These are phyloP conservation scores for Apophysomyces ossiformis DNA, from an alignment of 371 early-diverging fungal genomes.

Conservation along the genomic window DNA sequence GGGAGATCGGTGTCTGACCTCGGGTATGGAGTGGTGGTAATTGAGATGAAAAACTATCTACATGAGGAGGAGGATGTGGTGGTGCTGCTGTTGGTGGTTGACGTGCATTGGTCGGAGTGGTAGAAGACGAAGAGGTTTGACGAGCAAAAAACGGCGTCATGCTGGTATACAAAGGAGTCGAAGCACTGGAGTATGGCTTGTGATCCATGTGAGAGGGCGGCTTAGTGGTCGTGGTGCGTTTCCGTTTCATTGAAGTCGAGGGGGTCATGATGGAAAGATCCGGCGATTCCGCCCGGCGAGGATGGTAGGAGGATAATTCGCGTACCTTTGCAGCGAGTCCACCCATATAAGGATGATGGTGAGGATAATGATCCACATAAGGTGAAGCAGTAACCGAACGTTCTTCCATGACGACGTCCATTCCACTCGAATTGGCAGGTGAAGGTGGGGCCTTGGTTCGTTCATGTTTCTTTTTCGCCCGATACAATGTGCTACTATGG, in stretches of 20 bases:
- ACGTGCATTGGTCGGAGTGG: conserved; percentile 13
- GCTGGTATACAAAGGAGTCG: conserved; percentile 39
- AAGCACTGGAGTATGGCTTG: conserved; percentile 35
- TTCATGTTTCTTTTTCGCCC: conserved; percentile 54
- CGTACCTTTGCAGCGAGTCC: conserved; percentile 46
- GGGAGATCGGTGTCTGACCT: conserved; percentile 15
- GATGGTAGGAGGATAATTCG: conserved; percentile 29
- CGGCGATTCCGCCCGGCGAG: conserved; percentile 22
- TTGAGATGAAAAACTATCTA: conserved; percentile 24
- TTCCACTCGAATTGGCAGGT: conserved; percentile 47
- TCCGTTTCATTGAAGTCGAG: conserved; percentile 15
- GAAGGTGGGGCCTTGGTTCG: conserved; percentile 47
- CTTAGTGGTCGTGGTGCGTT: conserved; percentile 19
- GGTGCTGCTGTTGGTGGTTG: conserved; percentile 5
- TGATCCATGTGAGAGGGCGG: conserved; percentile 22
- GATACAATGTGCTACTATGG: conserved; percentile 54
- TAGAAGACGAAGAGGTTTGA: conserved; percentile 21
- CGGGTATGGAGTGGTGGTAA: conserved; percentile 24
- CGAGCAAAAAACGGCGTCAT: conserved; percentile 21
- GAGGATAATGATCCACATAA: conserved; percentile 23
- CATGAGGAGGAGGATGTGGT: conserved; percentile 3
- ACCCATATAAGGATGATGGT: conserved; percentile 20
- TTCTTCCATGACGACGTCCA: conserved; percentile 10
- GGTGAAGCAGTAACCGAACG: conserved; percentile 14
- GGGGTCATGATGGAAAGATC: conserved; percentile 28